A percentile compares a stretch with the other conserved stretches of the same genome.
Evolutionary conservation across 495 filamentous ascomycete genomes (phyloP).

Genomic region (Penicillium turbatum): DNA sequence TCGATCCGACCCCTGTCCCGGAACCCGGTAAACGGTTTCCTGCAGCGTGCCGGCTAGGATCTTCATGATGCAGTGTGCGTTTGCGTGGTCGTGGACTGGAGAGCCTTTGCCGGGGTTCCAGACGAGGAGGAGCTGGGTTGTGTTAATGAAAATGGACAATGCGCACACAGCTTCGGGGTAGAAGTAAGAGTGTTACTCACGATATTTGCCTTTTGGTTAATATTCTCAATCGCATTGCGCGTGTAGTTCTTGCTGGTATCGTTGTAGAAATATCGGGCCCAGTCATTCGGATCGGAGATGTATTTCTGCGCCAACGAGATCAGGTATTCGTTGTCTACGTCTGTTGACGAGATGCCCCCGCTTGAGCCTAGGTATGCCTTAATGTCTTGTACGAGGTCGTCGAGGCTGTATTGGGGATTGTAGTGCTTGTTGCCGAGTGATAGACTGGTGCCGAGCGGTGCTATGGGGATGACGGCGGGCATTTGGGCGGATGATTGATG

Average conservation of each 20-base stretch:
- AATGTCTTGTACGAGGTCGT: conserved; percentile 29
- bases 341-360: conserved; percentile 27
- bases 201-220: conserved; percentile 37
- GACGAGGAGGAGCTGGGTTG: conserved; percentile 67
- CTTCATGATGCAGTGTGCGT: conserved; percentile 70
- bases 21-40: conserved; percentile 72
- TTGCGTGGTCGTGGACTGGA: conserved; percentile 80
- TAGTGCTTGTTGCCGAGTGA: conserved; percentile 19
- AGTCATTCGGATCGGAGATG: conserved; percentile 30
- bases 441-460: conserved; percentile 13
- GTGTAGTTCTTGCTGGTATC: conserved; percentile 39
- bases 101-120: conserved; percentile 82
- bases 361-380: conserved; percentile 28
- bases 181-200: conserved; percentile 3
- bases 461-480: conserved; percentile 13
- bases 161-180: too few species aligned
- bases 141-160: too few species aligned
- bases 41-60: conserved; percentile 53
- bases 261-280: conserved; percentile 32
- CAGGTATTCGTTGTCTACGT: conserved; percentile 28
- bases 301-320: conserved; percentile 32
- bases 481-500: conserved; percentile 10
- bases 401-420: conserved; percentile 24
- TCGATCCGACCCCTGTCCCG: conserved; percentile 34
- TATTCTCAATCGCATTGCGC: conserved; percentile 36